A percentile compares a stretch with the other conserved stretches of the same genome.
Evolutionary conservation across 2,329 filamentous ascomycete species (phyloP).

Genomic region (Hawksworthiomyces lignivorus): DNA sequence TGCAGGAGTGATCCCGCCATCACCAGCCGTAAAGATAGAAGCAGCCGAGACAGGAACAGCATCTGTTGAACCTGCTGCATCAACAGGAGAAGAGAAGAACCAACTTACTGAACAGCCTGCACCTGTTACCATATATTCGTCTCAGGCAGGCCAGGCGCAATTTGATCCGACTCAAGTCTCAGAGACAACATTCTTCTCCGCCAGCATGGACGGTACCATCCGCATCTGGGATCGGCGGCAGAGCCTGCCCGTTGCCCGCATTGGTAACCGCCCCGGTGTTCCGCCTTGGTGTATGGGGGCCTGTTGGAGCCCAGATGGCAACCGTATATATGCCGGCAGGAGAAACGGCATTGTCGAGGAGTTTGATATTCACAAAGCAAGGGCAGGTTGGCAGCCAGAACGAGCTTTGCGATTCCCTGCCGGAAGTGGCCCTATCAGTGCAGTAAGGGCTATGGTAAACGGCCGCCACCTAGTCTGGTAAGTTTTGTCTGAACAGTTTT

Average conservation of each 20-base stretch:
- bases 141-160: conserved; percentile 30
- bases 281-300: conserved; percentile 98
- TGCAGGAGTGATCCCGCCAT: too few relatives aligned
- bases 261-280: conserved; percentile 63
- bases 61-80: background rate
- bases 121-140: conserved; percentile 25
- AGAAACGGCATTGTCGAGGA: conserved; percentile 93
- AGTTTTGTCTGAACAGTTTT: too few relatives aligned
- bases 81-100: background rate
- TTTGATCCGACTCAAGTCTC: conserved; percentile 53
- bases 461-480: conserved; percentile 78
- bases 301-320: conserved; percentile 93
- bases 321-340: conserved; percentile 86
- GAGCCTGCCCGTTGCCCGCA: conserved; percentile 68
- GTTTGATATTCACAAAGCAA: conserved; percentile 73
- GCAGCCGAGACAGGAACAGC: background rate
- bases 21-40: too few relatives aligned
- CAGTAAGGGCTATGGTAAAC: conserved; percentile 85
- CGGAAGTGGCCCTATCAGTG: conserved; percentile 83
- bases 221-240: conserved; percentile 89
- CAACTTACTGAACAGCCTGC: background rate
- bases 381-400: conserved; percentile 60
- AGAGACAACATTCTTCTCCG: conserved; percentile 77
- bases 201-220: conserved; percentile 78
- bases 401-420: conserved; percentile 80